Evolutionary conservation across 1,139 yeast species (phyloP).

Genomic region (Petasospora fabianii): DNA sequence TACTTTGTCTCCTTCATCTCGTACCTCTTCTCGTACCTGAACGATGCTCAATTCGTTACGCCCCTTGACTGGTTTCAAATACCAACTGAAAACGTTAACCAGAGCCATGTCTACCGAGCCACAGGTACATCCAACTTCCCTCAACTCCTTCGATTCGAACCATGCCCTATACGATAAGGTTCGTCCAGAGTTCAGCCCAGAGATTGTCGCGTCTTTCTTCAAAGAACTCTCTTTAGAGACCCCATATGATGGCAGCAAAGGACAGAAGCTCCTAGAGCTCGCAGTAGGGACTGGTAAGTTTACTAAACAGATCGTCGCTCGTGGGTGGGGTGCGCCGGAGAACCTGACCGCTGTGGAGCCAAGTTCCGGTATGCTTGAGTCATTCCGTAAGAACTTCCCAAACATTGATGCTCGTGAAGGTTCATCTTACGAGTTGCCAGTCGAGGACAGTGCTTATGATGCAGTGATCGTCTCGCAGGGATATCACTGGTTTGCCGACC

Average conservation of each 20-base stretch:
- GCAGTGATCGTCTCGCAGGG: constrained; percentile 61
- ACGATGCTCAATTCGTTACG: too few relatives aligned
- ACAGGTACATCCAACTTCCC: constrained; percentile 11
- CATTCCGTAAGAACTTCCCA: constrained; percentile 49
- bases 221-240: constrained; percentile 33
- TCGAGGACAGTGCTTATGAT: constrained; percentile 44
- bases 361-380: constrained; percentile 53
- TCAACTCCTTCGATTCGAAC: constrained; percentile 49
- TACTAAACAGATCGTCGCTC: constrained; percentile 42
- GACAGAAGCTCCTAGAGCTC: constrained; percentile 44
- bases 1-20: too few relatives aligned
- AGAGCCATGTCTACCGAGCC: too few relatives aligned
- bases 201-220: constrained; percentile 47
- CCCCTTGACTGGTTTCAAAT: too few relatives aligned
- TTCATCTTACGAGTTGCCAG: constrained; percentile 48
- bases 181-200: constrained; percentile 51
- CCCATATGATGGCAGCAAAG: constrained; percentile 12
- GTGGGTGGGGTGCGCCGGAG: constrained; percentile 37
- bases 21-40: too few relatives aligned
- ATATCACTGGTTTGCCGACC: constrained; percentile 65
- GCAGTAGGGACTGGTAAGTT: constrained; percentile 71
- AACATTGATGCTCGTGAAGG: constrained; percentile 38
- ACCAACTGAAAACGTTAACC: too few relatives aligned
- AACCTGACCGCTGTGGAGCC: constrained; percentile 51
- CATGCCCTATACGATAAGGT: constrained; percentile 51